Conservation (phyloP, 176 grass and related monocot species). For the Carex myosuroides region DNA sequence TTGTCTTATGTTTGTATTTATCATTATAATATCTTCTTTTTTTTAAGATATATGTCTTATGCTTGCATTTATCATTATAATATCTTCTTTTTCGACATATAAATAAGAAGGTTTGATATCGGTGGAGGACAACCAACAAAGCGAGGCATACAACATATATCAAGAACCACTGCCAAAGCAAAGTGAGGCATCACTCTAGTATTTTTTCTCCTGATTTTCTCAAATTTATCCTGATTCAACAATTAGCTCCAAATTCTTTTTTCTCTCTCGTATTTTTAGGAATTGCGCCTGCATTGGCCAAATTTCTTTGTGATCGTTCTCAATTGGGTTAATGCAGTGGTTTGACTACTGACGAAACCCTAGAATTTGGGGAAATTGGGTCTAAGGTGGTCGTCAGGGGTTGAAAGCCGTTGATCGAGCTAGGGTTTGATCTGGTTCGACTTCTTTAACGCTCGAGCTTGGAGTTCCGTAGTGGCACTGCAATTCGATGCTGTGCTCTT, state of each 20-base stretch:
- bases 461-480: background rate
- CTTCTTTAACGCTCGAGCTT: background rate
- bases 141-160: too few species aligned
- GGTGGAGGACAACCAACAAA: too few species aligned
- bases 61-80: too few species aligned
- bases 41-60: too few species aligned
- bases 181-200: too few species aligned
- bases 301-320: background rate
- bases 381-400: background rate
- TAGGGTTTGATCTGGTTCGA: background rate
- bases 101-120: too few species aligned
- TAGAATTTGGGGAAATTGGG: constrained; percentile 18
- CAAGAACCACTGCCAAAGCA: too few species aligned
- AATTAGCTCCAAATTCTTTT: background rate
- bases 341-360: constrained; percentile 13
- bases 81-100: too few species aligned
- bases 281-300: background rate
- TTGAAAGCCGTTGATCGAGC: background rate
- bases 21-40: too few species aligned
- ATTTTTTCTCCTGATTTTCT: background rate
- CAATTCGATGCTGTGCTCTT: background rate
- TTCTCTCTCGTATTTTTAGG: background rate
- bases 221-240: background rate
- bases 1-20: too few species aligned
- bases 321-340: constrained; percentile 16